Evolutionary conservation across 768 basidiomycete genomes (phyloP), one percentile per base, ranked within the genome.

Genomic region (Austroboletus eburneus): DNA sequence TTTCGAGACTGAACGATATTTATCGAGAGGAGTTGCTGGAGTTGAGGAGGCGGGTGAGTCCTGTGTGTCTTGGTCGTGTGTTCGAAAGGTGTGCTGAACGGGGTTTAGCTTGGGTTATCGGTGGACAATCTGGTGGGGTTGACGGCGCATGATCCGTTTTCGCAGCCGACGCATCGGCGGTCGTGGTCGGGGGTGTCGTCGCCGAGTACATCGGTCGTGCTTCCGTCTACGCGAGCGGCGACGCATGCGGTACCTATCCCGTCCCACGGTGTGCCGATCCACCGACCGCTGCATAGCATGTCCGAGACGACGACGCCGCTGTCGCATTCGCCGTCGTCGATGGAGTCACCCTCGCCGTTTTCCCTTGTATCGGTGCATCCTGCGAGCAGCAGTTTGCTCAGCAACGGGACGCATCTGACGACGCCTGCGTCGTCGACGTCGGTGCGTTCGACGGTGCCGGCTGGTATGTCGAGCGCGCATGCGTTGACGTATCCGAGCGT

Each of bases 11-110:
- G 59, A 91, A 91, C 53, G 89, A 91, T 56, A 77, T 89, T 5
- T 92, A 91, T 59, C 73, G 87, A 24, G 89, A 90, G 65, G 90
- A 92, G 65, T 67, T 92, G 49, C 82, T 92, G 45, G 83, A 87
- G 36, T 80, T 87, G 58, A 68, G 90, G 48, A 71, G 80, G 54
- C 72, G 87, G 64, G 87, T 89, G 67, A 67, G 90, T 57, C 2
- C 13, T 14, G 27, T 34, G 12, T 34, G 12, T 16, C 33, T 34
- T n/a, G 9, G 5, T 34, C 14, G 7, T 13, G 7, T 13, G 7
- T 29, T 29, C 29, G 33, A 6, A 34, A 8, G 33, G 5, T 5
- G 14, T 34, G 33, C 33, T 34, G 33, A 34, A 6, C 5, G 7
- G 33, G 27, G 27, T 8, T n/a, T 20, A 55, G 54, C 54, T 76